Evolutionary conservation across 2,329 filamentous ascomycete species (phyloP), one percentile per base, ranked within the genome.

Genomic region (Cucurbitaria berberidis): DNA sequence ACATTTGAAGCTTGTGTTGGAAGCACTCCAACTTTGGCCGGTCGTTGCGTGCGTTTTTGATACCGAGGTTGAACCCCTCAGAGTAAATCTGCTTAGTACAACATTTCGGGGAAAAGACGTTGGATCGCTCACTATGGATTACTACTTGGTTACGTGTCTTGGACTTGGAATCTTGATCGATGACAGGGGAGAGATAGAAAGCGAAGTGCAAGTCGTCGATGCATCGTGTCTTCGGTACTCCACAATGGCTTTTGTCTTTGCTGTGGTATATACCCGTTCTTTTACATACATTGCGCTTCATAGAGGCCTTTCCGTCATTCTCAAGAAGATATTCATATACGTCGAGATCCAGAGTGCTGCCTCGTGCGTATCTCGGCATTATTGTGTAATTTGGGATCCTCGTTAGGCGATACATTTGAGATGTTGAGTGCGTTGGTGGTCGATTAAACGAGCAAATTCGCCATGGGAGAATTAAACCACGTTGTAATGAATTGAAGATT

Each of bases 41-140:
- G 15, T 24, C 36, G 24, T 54, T 54, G n/a, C 51, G 51, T 21
- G 40, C 51, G 26, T 57, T 47, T 21, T 56, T 59, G 27, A 53
- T 30, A 11, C 41, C 26, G 18, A 47, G 29, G n/a, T 59, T 59
- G 46, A 43, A 57, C 16, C 44, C 56, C 13, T 29, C 36, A 5
- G 21, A 41, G 49, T 53, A 59, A 5, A 36, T 48, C 22, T 59
- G 56, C 15, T 29, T 38, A 13, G 42, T 38, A 29, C 56, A 59
- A 27, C 56, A 53, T 24, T 46, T 35, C 0, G 48, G 45, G 1
- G 53, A 50, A 0, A 57, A 38, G 3, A 53, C 47, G 11, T 55
- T 16, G 26, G 57, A 59, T 11, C 48, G 45, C 36, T 49, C 41
- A 5, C 56, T 53, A 39, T 46, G 48, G 11, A 53, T 48, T 5